phyloP scores from a whole-genome alignment of 2,329 filamentous ascomycete genomes.

The Ophiostoma sp. region DNA sequence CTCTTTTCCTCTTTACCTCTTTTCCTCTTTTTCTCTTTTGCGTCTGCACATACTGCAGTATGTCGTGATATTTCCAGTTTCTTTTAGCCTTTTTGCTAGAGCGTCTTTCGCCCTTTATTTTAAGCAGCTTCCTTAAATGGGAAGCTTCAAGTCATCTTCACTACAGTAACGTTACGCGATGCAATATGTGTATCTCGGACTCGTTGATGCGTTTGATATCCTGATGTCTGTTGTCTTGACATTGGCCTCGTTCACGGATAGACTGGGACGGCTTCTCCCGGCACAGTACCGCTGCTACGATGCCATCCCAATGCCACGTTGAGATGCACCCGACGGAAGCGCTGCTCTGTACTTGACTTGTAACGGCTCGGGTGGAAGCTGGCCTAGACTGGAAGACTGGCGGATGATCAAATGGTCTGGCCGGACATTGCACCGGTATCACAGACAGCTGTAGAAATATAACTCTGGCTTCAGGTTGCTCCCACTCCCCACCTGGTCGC shows the following conservation, averaged over 20 bases:
- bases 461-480: not conserved
- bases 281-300: not conserved
- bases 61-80: conserved; percentile 8
- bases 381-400: not conserved
- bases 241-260: not conserved
- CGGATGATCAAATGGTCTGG: not conserved
- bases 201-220: not conserved
- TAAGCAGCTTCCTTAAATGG: not conserved
- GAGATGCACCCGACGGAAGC: not conserved
- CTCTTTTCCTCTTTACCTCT: too few relatives aligned
- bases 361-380: not conserved
- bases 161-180: conserved; percentile 7
- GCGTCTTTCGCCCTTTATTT: not conserved
- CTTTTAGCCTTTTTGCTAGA: not conserved
- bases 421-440: not conserved
- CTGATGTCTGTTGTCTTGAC: not conserved
- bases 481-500: not conserved
- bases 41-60: not conserved
- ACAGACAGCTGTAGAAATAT: not conserved
- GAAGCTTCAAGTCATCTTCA: not conserved
- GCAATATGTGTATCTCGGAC: not conserved
- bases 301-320: not conserved
- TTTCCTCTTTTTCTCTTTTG: too few relatives aligned
- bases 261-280: not conserved
- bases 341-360: not conserved